Base-by-base conservation (phyloP, 169 alveolate genomes). In the Plasmodium gaboni region DNA sequence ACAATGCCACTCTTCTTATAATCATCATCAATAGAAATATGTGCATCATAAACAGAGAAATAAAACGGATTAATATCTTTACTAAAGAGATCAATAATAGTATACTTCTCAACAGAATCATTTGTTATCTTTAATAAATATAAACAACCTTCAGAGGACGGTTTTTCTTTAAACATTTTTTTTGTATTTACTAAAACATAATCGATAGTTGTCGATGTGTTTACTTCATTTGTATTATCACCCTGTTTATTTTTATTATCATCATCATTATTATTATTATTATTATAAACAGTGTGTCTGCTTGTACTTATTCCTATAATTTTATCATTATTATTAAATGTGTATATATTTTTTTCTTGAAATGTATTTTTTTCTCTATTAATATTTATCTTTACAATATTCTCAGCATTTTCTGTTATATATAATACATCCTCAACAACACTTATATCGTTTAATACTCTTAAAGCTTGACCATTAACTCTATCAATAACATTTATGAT, bases 401-500 rank as follows among this genome's bases (percentile, higher is more conserved):
- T 42, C 32, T 83, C 86, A 22, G 91, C 71, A 57, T 83, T 83
- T 2, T 83, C 91, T 0, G 73, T 32, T 19, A 83, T 28, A 61
- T 68, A 83, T 61, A 83, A 42, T 5, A 46, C 46, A 17, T 67
- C 32, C 2, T 57, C 70, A 0, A 70, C 44, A 1, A 83, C 15
- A 38, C 67, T 50, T 1, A 83, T 19, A 13, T 57, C 72, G 15
- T 83, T 83, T 2, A 83, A 8, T 15, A 83, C 73, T 7, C 48
- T 42, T 19, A 83, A 1, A 7, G 4, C 1, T 19, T 68, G 26
- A 10, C 85, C 85, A 46, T 68, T 57, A 8, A 69, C 22, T 0
- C 26, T 83, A 7, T 70, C 91, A 12, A 83, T 83, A 0, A 68
- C 74, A 22, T 53, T 68, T 19, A 83, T n/a, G 1, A 83, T 0